These are phyloP conservation scores for Penicillium psychrosexuale DNA, from an alignment of 2,329 filamentous ascomycete species.

Conservation along the genomic window DNA sequence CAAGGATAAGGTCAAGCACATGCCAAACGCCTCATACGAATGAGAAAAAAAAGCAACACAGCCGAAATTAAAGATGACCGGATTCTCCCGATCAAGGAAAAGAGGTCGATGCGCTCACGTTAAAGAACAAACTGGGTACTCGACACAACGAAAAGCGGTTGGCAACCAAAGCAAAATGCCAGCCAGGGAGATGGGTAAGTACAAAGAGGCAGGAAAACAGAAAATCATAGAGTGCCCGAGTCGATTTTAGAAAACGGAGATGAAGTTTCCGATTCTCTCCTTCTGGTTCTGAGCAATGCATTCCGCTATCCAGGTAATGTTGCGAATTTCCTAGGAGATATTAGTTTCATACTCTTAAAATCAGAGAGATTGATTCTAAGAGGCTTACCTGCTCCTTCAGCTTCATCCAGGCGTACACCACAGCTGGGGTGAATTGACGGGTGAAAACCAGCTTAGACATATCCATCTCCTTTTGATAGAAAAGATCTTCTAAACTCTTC, in stretches of 20 bases:
- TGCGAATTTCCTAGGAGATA: conserved; percentile 79
- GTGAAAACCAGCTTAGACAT: conserved; percentile 94
- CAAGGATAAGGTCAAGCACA: conserved; percentile 19
- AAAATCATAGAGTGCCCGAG: conserved; percentile 10
- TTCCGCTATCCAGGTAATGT: conserved; percentile 99
- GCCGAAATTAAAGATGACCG: conserved; percentile 20
- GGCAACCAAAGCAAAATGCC: conserved; percentile 14
- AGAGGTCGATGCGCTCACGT: conserved; percentile 31
- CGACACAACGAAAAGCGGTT: conserved; percentile 23
- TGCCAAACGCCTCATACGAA: conserved; percentile 27
- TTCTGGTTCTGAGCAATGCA: conserved; percentile 99
- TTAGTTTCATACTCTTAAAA: conserved; percentile 23
- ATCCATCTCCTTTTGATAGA: conserved; percentile 99
- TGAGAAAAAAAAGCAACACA: conserved; percentile 15
- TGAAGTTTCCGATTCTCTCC: conserved; percentile 97
- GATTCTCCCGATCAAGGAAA: conserved; percentile 13
- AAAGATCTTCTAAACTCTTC: conserved; percentile 92
- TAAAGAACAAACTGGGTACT: conserved; percentile 33
- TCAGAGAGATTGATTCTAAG: conserved; percentile 6
- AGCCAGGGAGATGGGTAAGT: conserved; percentile 19
- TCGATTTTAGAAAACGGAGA: conserved; percentile 78
- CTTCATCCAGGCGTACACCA: conserved; percentile 98
- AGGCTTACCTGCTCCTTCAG: conserved; percentile 83
- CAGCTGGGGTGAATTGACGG: conserved; percentile 87
- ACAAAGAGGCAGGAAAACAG: conserved; percentile 14